Evolutionary conservation across 306 rosid genomes (phyloP).

Genomic region (Fragaria nilgerrensis): DNA sequence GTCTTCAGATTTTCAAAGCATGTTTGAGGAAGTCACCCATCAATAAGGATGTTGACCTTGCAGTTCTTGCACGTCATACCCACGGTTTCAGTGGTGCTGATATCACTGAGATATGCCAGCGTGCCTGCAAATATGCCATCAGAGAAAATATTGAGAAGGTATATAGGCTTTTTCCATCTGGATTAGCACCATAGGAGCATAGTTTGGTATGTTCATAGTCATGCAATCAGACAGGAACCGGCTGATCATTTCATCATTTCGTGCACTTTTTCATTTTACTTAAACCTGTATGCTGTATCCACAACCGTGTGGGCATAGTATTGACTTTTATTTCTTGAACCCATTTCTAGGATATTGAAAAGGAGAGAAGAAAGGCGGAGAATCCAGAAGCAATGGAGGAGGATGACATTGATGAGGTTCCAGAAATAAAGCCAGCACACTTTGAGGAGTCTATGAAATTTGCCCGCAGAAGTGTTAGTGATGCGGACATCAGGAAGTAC

Average conservation of each 20-base stretch:
- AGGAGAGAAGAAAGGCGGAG: constrained; percentile 44
- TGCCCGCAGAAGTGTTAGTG: constrained; percentile 70
- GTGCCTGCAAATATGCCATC: constrained; percentile 72
- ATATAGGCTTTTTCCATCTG: constrained; percentile 2
- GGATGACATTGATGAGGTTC: constrained; percentile 39
- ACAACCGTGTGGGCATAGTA: not conserved
- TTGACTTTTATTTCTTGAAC: constrained; percentile 4
- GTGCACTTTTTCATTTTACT: not conserved
- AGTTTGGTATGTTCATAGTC: not conserved
- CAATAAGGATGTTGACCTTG: constrained; percentile 51
- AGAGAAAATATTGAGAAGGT: constrained; percentile 73
- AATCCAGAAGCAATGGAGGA: constrained; percentile 70
- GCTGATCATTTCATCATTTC: not conserved
- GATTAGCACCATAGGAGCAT: not conserved
- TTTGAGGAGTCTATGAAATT: constrained; percentile 72
- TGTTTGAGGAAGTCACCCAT: constrained; percentile 69
- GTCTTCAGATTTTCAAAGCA: constrained; percentile 68
- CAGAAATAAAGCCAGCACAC: constrained; percentile 59
- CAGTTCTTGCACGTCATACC: constrained; percentile 53
- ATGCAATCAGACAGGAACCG: not conserved
- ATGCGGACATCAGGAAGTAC: constrained; percentile 65
- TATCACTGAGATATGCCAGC: constrained; percentile 70
- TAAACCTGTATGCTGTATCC: not conserved
- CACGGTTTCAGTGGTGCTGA: constrained; percentile 73
- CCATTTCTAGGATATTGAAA: constrained; percentile 45